Conservation (phyloP, 2,329 filamentous ascomycete genomes). For the Talaromyces funiculosus region DNA sequence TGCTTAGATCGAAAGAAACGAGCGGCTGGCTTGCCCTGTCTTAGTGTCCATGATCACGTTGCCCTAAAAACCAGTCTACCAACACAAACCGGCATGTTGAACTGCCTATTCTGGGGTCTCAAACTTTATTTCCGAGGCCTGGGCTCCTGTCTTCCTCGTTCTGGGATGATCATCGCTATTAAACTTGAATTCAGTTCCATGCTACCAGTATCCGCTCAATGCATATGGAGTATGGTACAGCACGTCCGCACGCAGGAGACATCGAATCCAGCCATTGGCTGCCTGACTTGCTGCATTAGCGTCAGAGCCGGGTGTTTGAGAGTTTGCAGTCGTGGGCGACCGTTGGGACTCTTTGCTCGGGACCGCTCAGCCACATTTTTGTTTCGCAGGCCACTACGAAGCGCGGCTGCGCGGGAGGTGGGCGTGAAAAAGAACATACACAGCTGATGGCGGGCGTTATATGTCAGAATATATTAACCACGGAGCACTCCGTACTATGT, state of each 20-base stretch:
- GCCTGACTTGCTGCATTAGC: slow-evolving; percentile 4
- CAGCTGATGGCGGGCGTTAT: neutral
- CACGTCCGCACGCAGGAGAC: neutral
- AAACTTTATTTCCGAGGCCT: neutral
- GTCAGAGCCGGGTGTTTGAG: neutral
- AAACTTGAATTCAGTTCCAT: neutral
- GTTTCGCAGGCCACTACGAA: too few relatives aligned
- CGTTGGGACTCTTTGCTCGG: neutral
- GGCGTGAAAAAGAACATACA: neutral
- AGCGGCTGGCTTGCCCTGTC: neutral
- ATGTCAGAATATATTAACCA: neutral
- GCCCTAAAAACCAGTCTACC: neutral
- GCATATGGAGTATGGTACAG: neutral
- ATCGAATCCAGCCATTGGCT: neutral
- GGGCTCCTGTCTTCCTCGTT: neutral
- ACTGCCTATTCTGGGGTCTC: neutral
- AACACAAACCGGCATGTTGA: neutral
- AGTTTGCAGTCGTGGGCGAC: neutral
- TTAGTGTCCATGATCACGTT: neutral
- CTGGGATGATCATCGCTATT: neutral
- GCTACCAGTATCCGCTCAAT: neutral
- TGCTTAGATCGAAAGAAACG: neutral
- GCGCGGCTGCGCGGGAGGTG: too few relatives aligned
- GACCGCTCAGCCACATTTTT: neutral
- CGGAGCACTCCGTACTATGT: too few relatives aligned